Base-by-base conservation (phyloP, 2,329 filamentous ascomycete species). In the Ciborinia camelliae region DNA sequence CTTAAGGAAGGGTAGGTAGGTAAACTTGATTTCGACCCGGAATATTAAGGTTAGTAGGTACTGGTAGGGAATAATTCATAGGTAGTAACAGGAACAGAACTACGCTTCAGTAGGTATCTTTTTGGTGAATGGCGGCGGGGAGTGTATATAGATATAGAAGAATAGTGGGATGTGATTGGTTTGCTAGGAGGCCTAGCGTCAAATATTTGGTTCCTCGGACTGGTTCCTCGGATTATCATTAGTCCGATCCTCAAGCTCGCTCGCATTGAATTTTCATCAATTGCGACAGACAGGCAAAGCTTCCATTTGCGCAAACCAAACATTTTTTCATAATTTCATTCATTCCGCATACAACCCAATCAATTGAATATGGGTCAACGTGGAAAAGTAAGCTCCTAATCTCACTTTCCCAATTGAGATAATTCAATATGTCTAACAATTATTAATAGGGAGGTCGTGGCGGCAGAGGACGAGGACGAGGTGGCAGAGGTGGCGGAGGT, bases 331-430 rank as follows among this genome's bases (percentile, higher is more conserved):
- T 35, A n/a, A 47, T 35, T 23, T 23, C 43, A 43, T 23, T 23
- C 43, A 43, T 32, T 59, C 43, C n/a, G 5, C n/a, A 47, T 18
- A 47, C 41, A 64, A 26, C 32, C 43, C 26, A 61, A 45, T 52
- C 28, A 45, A n/a, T 47, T 52, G 12, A 64, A 54, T 30, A 75
- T 75, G 73, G 73, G 66, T 63, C 71, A 73, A 35, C 72, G 72
- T 67, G 70, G 69, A 57, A 75, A 73, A 69, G 73, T 74, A 69
- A 66, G 71, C 66, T 15, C 20, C 28, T n/a, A 1, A 26, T 20
- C 23, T 32, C 26, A 55, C 50, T 50, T 26, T 62, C 23, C 15
- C n/a, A 60, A 45, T 61, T 59, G 52, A 39, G 41, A 51, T 53
- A 32, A 18, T 60, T 9, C 35, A 62, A 30, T 15, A 26, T 45